A percentile compares a stretch with the other conserved stretches of the same genome.
phyloP scores from a whole-genome alignment of 1,284 basidiomycete species.

The Amylostereum areolatum region DNA sequence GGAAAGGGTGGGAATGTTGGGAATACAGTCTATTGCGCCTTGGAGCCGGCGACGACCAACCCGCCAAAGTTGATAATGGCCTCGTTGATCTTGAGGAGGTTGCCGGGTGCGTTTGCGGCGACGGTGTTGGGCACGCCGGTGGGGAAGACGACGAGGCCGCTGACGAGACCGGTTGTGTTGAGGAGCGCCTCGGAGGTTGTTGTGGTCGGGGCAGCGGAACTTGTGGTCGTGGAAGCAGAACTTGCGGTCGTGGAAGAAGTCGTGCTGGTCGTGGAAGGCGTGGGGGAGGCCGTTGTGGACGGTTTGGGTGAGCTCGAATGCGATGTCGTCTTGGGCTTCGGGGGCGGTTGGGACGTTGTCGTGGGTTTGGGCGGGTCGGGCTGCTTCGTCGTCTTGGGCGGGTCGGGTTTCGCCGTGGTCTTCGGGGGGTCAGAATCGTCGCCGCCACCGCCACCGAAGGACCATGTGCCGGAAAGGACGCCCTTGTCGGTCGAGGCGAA shows the following conservation, averaged over 20 bases:
- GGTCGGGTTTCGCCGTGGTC: neutral
- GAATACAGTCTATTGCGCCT: too few species aligned
- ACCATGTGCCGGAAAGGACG: constrained; percentile 54
- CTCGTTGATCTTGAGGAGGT: too few species aligned
- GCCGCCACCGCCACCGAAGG: constrained; percentile 18
- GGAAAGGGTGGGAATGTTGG: too few species aligned
- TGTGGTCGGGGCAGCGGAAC: too few species aligned
- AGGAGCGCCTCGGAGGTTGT: too few species aligned
- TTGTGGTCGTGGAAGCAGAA: too few species aligned
- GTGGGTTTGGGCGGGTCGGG: neutral
- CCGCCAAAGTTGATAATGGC: too few species aligned
- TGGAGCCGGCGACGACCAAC: too few species aligned
- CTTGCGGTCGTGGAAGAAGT: neutral
- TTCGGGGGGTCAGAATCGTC: neutral
- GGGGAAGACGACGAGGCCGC: too few species aligned
- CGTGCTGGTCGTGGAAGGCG: constrained; percentile 4
- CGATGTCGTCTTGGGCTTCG: neutral
- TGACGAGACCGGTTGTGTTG: too few species aligned
- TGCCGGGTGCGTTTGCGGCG: too few species aligned
- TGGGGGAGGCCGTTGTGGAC: constrained; percentile 1
- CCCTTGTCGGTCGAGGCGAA: constrained; percentile 45
- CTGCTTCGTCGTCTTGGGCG: constrained; percentile 1
- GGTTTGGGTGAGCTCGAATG: neutral
- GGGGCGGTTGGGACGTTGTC: neutral
- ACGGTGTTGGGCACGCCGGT: too few species aligned